Percentiles rank a stretch among this genome's conserved stretches.
Evolutionary conservation across 129 eudicot species (phyloP).

Genomic region (Cynara cardunculus): DNA sequence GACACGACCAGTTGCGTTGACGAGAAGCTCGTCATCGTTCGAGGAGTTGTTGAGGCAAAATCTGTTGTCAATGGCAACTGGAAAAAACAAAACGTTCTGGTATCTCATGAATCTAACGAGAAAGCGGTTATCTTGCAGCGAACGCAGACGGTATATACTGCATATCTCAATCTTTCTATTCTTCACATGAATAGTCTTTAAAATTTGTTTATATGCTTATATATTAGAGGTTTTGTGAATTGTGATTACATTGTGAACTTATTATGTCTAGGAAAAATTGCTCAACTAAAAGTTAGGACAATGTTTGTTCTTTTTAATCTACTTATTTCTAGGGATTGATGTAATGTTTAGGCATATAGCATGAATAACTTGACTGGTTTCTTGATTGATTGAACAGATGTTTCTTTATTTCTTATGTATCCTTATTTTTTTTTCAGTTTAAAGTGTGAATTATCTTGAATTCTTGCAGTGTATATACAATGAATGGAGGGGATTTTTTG

Average conservation of each 20-base stretch:
- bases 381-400: not conserved
- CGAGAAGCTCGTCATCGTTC: constrained; percentile 52
- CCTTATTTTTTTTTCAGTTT: not conserved
- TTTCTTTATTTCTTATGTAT: not conserved
- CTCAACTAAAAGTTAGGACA: not conserved
- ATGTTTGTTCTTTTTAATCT: not conserved
- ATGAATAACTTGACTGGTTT: not conserved
- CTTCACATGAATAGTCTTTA: not conserved
- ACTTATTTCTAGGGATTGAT: constrained; percentile 9
- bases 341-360: not conserved
- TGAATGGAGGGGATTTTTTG: constrained; percentile 74
- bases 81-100: constrained; percentile 45
- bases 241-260: not conserved
- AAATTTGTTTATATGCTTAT: constrained; percentile 5
- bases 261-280: constrained; percentile 7
- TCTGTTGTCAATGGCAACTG: constrained; percentile 49
- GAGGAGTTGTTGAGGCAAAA: constrained; percentile 68
- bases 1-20: constrained; percentile 18
- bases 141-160: constrained; percentile 49
- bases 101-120: constrained; percentile 62
- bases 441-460: not conserved
- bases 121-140: constrained; percentile 63
- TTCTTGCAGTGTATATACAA: constrained; percentile 77
- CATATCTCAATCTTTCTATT: not conserved
- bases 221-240: constrained; percentile 11